phyloP scores from a whole-genome alignment of 1,139 yeast genomes.

The Candida labiduridarum region DNA sequence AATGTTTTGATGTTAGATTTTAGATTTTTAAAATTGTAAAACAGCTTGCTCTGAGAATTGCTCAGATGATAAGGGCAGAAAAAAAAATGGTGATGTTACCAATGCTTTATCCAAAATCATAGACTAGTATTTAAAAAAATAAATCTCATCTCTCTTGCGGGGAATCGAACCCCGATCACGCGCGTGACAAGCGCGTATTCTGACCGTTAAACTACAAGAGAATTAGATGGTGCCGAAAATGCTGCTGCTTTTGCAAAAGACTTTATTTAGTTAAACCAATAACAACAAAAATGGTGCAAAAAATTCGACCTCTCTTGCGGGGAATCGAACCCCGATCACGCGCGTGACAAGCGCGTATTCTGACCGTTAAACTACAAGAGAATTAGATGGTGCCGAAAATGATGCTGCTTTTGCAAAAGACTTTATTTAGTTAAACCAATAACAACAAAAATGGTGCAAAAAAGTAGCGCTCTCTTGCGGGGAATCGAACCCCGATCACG shows the following conservation, averaged over 20 bases:
- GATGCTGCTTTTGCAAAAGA: no score
- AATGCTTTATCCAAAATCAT: neutral
- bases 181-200: slow-evolving; percentile 5
- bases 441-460: neutral
- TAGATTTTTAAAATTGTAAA: neutral
- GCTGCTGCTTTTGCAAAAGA: no score
- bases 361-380: slow-evolving; percentile 3
- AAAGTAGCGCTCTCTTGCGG: slow-evolving; percentile 1
- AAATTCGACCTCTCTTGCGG: neutral
- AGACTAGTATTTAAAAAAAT: neutral
- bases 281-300: neutral
- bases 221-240: neutral
- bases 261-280: no score
- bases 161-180: slow-evolving; percentile 5
- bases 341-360: slow-evolving; percentile 5
- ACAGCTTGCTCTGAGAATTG: no score
- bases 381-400: neutral
- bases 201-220: slow-evolving; percentile 3
- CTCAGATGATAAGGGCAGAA: neutral
- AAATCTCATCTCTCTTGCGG: slow-evolving; percentile 1
- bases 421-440: no score
- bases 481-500: slow-evolving; percentile 5
- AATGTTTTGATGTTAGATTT: neutral
- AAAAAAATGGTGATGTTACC: neutral
- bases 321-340: slow-evolving; percentile 5